These are phyloP conservation scores for Tillandsia fasciculata DNA, from an alignment of 176 grass and related monocot genomes.

Conservation along the genomic window DNA sequence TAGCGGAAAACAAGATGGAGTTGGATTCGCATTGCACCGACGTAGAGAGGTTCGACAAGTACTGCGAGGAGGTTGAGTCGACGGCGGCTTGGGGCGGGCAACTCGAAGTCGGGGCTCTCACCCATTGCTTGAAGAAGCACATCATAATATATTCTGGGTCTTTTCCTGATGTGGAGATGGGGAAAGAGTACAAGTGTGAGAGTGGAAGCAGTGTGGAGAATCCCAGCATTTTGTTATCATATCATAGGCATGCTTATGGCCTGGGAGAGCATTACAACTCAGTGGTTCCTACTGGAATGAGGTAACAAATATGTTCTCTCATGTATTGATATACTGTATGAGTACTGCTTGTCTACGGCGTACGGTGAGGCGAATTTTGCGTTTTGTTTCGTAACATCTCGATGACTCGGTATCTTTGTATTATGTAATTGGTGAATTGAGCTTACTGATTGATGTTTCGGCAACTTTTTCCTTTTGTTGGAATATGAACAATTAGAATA, in stretches of 20 bases:
- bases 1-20: constrained; percentile 66
- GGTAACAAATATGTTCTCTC: constrained; percentile 1
- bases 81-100: constrained; percentile 92
- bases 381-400: too few relatives aligned
- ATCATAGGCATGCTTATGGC: constrained; percentile 85
- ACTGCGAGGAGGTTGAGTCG: constrained; percentile 62
- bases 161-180: constrained; percentile 94
- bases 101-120: constrained; percentile 79
- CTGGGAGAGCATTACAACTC: constrained; percentile 98
- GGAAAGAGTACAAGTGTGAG: constrained; percentile 67
- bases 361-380: too few relatives aligned
- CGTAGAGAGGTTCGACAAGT: constrained; percentile 52
- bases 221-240: constrained; percentile 61
- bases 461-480: too few relatives aligned
- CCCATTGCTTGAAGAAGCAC: constrained; percentile 76
- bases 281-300: constrained; percentile 34
- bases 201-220: not conserved
- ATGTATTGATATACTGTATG: too few relatives aligned
- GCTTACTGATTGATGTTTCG: too few relatives aligned
- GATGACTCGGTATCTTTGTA: too few relatives aligned
- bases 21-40: constrained; percentile 29
- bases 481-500: too few relatives aligned
- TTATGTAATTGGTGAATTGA: too few relatives aligned
- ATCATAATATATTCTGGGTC: constrained; percentile 83
- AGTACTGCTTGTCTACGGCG: too few relatives aligned